These are phyloP conservation scores for Naumovozyma castellii DNA, from an alignment of 805 yeast species.

Conservation along the genomic window DNA sequence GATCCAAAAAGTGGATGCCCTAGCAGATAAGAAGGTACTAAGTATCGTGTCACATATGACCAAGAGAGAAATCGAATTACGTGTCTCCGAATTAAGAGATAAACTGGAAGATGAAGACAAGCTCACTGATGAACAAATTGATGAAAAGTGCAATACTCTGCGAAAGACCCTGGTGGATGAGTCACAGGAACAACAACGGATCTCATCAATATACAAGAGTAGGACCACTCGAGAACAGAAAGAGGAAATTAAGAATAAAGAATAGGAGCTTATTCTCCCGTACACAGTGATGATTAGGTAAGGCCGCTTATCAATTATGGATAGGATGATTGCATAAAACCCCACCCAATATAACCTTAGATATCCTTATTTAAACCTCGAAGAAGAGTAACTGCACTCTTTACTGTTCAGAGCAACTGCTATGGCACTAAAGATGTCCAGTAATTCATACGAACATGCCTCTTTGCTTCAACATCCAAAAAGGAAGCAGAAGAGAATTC, in stretches of 20 bases:
- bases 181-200: slow-evolving; percentile 5
- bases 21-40: not conserved
- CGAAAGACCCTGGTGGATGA: slow-evolving; percentile 9
- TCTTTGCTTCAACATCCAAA: not conserved
- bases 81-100: slow-evolving; percentile 23
- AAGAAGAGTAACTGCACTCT: too few species aligned
- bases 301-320: not conserved
- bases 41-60: slow-evolving; percentile 10
- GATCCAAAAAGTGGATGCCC: not conserved
- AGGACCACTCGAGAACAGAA: slow-evolving; percentile 5
- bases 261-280: not conserved
- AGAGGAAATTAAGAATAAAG: not conserved
- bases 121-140: slow-evolving; percentile 14
- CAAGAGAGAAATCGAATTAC: slow-evolving; percentile 22
- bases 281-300: not conserved
- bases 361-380: too few species aligned
- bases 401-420: not conserved
- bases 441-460: not conserved
- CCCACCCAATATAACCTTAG: too few species aligned
- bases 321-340: too few species aligned
- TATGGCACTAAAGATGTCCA: not conserved
- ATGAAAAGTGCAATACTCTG: slow-evolving; percentile 13
- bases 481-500: not conserved
- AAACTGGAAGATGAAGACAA: slow-evolving; percentile 16
- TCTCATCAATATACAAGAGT: slow-evolving; percentile 8